Evolutionary conservation across 2,329 filamentous ascomycete species (phyloP), one percentile per base, ranked within the genome.

Genomic region (Aspergillus glaucus): DNA sequence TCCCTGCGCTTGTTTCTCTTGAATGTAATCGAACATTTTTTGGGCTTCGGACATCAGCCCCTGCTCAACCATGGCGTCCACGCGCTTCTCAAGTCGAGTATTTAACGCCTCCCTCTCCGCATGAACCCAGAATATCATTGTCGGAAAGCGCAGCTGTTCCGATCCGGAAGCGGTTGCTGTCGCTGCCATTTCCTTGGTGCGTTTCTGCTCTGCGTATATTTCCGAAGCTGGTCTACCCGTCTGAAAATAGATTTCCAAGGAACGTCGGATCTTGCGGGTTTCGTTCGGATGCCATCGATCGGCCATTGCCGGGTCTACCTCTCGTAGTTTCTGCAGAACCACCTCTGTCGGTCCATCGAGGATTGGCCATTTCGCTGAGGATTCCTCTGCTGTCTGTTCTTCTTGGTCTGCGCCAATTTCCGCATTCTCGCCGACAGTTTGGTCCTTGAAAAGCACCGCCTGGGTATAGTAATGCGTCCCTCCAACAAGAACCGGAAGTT

Each of bases 401-500:
- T 55, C 34, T 56, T 59, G 53, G 9, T 60, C 59, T 14, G 62
- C 55, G 2, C 62, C 55, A 21, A 54, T 56, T 15, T 60, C 61
- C 6, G 56, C 49, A 2, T 57, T 61, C 24, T 63, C 61, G 37
- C 51, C 73, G 1, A 87, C 75, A 6, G 91, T 68, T 14, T 79
- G 78, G 55, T 91, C 83, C 30, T 87, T 80, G 64, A 97, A 95
- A 3, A 98, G 76, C 14, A 98, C 76, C 1, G 88, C 84, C 61
- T 96, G 90, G 0, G 88, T 86, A 63, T 98, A 98, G 71, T 97
- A 98, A 62, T 95, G 89, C 9, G 92, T 95, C 7, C 93, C 93
- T 22, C 93, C 93, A 1, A 97, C 93, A 0, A 98, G 72, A 24
- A 98, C 90, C 0, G 93, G 93, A 10, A 96, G 68, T 53, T 86